Conservation (phyloP, 768 basidiomycete genomes). For the Pleurotus eryngii region DNA sequence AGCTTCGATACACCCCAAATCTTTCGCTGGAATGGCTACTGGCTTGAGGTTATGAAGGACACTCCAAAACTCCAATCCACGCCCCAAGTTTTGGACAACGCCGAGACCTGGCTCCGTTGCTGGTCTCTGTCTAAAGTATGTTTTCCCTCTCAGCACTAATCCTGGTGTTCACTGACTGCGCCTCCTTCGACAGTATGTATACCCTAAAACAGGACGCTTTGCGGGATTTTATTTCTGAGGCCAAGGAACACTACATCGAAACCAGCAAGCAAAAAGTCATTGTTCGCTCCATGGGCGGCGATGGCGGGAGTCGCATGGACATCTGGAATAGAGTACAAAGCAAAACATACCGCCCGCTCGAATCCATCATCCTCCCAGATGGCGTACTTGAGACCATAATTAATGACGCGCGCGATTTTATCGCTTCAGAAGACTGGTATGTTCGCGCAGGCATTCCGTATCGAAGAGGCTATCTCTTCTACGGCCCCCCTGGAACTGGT, state of each 20-base stretch:
- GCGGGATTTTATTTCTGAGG: not conserved
- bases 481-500: conserved; percentile 61
- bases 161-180: no score
- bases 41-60: conserved; percentile 30
- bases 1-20: conserved; percentile 36
- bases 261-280: conserved; percentile 3
- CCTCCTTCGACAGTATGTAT: not conserved
- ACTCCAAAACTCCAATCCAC: not conserved
- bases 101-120: not conserved
- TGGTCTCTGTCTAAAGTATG: not conserved
- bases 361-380: conserved; percentile 48
- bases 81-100: no score
- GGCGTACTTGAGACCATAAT: conserved; percentile 45
- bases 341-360: conserved; percentile 49
- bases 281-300: not conserved
- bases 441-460: conserved; percentile 54
- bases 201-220: not conserved
- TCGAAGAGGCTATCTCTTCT: conserved; percentile 51
- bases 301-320: not conserved
- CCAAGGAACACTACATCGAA: conserved; percentile 6
- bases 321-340: conserved; percentile 43
- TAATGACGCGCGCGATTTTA: conserved; percentile 49
- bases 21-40: conserved; percentile 42
- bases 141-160: not conserved
- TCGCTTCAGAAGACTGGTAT: conserved; percentile 55